Evolutionary conservation across 2,329 filamentous ascomycete genomes (phyloP), one percentile per base, ranked within the genome.

Genomic region (Nigrospora osmanthi): DNA sequence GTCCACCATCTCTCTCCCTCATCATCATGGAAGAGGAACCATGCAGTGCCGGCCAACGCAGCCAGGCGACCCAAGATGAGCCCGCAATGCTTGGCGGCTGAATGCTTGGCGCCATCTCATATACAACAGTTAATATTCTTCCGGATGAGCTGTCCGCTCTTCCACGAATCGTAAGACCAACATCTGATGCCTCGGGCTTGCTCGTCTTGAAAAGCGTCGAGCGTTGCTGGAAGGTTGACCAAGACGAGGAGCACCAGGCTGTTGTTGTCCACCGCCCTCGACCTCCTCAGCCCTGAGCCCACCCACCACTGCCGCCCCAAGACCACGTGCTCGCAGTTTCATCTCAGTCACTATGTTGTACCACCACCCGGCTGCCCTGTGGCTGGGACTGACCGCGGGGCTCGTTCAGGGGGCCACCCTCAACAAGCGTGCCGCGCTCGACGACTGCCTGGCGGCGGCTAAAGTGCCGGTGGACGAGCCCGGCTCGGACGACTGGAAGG

Each of bases 381-480:
- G 16, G 16, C 76, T 60, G 16, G 55, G 56, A 38, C 51, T 60
- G 33, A 35, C 56, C 37, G 48, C 43, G n/a, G 52, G 51, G 38
- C 45, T 58, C 10, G 50, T 46, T 37, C 52, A 43, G 38, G 49
- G 50, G 14, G 50, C 47, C 11, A 49, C 47, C 38, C 48, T 60
- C 23, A 51, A 57, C 40, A 58, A 50, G 45, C 51, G 48, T 19
- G 56, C 54, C 37, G 49, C 51, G 35, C 38, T 61, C 14, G 50
- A 54, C 28, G 56, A 60, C 17, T 61, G 58, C 31, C 52, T 61
- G 31, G 45, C 47, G 7, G 38, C 50, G 13, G 46, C 53, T 14
- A 45, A 45, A 6, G 57, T 55, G 10, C 38, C 46, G n/a, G 40
- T 55, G 28, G 56, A 61, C 40, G 41, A 45, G 32, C 30, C 49